phyloP scores from a whole-genome alignment of 345 rosid species.

The Heritiera littoralis region DNA sequence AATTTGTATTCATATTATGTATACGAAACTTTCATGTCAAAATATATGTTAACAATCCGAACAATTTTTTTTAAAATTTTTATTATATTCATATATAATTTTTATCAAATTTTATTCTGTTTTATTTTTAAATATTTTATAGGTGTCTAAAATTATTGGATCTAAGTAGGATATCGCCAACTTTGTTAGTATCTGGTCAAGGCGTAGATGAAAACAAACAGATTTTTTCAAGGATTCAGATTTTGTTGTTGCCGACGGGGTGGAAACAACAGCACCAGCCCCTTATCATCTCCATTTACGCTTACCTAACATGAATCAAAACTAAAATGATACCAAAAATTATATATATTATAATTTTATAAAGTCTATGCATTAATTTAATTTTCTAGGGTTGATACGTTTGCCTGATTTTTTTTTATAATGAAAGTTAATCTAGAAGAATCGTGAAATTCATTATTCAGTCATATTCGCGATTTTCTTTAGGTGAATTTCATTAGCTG shows the following conservation, averaged over 20 bases:
- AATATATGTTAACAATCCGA: no score
- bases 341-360: background rate
- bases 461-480: no score
- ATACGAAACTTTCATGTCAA: no score
- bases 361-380: conserved; percentile 9
- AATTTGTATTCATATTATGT: no score
- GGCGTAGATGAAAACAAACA: conserved; percentile 25
- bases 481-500: background rate
- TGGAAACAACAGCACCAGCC: no score
- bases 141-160: no score
- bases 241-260: conserved; percentile 37
- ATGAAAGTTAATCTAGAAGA: background rate
- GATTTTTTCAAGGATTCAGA: conserved; percentile 40
- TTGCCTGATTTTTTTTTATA: background rate
- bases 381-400: background rate
- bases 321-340: background rate
- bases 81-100: no score
- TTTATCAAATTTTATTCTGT: no score
- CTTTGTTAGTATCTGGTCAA: conserved; percentile 33
- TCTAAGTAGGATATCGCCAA: conserved; percentile 24
- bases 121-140: no score
- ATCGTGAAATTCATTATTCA: no score
- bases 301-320: conserved; percentile 16
- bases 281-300: no score
- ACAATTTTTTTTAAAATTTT: no score